Evolutionary conservation across 352 stramenopile species (phyloP), one percentile per base, ranked within the genome.

Genomic region (Pythium guiyangense): DNA sequence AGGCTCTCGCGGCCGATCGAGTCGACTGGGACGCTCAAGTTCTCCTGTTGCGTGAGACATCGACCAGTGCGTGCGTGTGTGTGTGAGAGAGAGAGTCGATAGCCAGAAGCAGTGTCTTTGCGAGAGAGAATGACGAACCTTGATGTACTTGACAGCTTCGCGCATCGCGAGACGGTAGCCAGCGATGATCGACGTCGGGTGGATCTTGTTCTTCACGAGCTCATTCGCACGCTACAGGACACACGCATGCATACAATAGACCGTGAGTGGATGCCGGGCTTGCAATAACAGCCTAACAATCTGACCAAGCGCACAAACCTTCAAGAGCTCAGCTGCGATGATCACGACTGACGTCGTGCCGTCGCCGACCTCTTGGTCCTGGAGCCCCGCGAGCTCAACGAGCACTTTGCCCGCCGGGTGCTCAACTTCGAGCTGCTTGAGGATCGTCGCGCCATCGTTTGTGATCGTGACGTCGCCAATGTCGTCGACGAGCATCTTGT

Each of bases 401-500:
- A 99, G 77, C 14, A 99, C 96, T 59, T 99, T 98, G 29, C 96
- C 97, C 3, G 97, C 97, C 27, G 97, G 97, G 74, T 99, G 97
- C 66, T 99, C 97, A 9, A 99, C 97, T 62, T 99, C 96, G 35
- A 99, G 79, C 66, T 98, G 96, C 81, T 99, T 97, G 49, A 99
- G 79, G 71, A 99, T 99, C 39, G 97, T 99, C n/a, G 97, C 97
- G 50, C 97, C 97, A 67, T 99, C 97, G 79, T 99, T 99, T 18
- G 97, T 99, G 71, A 99, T 99, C 18, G 97, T 99, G 52, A 99
- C 97, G 78, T 99, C 97, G 57, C 97, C 97, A 64, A 99, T 98
- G 74, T 97, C 86, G 71, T 97, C 88, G 49, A 97, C 97, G 18
- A 99, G 87, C 94, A 98, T 98, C 86, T 99, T 99, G 79, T 99